Conservation (phyloP, 148 eudicot species). For the Persicaria tinctoria region DNA sequence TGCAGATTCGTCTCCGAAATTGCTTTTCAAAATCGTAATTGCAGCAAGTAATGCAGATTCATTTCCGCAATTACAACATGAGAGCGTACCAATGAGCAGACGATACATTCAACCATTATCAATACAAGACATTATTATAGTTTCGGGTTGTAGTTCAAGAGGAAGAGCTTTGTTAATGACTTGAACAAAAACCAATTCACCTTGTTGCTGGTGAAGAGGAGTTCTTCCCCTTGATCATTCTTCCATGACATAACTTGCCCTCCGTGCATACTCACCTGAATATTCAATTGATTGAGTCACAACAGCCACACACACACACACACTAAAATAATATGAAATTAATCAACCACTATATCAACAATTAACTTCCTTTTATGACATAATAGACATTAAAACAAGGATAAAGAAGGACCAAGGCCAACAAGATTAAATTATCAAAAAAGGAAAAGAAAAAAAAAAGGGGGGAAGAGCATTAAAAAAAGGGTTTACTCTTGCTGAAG, state of each 20-base stretch:
- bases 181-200: slow-evolving; percentile 22
- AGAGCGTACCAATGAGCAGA: background rate
- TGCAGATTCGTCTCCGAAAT: too few relatives aligned
- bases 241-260: slow-evolving; percentile 92
- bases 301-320: background rate
- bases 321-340: background rate
- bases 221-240: slow-evolving; percentile 83
- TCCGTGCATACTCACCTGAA: slow-evolving; percentile 75
- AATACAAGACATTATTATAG: background rate
- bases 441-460: background rate
- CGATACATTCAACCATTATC: background rate
- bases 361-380: background rate
- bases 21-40: too few relatives aligned
- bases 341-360: background rate
- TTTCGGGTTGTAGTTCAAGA: background rate
- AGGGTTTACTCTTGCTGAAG: slow-evolving; percentile 51
- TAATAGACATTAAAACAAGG: background rate
- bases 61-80: background rate
- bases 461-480: slow-evolving; percentile 1
- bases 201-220: slow-evolving; percentile 79
- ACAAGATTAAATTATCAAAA: background rate
- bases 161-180: background rate
- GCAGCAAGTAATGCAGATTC: background rate
- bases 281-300: background rate
- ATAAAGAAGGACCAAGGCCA: too few relatives aligned